Base-by-base conservation (phyloP, 805 yeast genomes). In the Lachancea waltii region DNA sequence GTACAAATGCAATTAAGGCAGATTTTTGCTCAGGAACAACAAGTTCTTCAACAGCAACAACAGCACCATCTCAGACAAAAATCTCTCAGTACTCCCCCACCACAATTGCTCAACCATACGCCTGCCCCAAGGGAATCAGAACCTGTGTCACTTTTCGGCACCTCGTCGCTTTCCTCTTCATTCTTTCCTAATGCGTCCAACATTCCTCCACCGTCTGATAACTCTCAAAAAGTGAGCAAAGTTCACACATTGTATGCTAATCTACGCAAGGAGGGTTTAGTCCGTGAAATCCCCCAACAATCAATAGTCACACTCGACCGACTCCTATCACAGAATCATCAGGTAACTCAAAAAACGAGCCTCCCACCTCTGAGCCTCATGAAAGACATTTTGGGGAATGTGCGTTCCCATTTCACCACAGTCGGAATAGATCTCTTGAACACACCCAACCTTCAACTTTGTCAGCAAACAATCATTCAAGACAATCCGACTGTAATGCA, bases 401-500 rank as follows among this genome's bases (percentile, higher is more conserved):
- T 58, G 38, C 55, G 49, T 33, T 62, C 63, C 7, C 49, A 51
- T 50, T 57, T 50, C 40, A 55, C 48, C 28, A 58, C 52, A 21
- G 47, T 44, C 16, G 54, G 56, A 40, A 38, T 55, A 22, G 60
- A 54, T 40, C 36, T 59, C 17, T 37, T 54, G 26, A 56, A 58
- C 40, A 42, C 53, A 11, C 54, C 58, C 17, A 41, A 52, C 36
- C 33, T 60, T 21, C 52, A 55, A 43, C 51, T 64, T 15, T 50
- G 60, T 32, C 60, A 64, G 38, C 62, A 64, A 34, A 60, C 69
- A 27, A 45, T 58, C 8, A 30, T 46, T 9, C 44, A 44, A 24
- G 49, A 50, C 16, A 50, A 58, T 19, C 50, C 50, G 19, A 41
- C 56, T 38, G 51, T 52, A 30, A 28, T 48, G 29, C 61, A 44